Percentiles rank a stretch among this genome's conserved stretches.
Conservation (phyloP, 768 basidiomycete species). For the Auricularia heimuer region DNA sequence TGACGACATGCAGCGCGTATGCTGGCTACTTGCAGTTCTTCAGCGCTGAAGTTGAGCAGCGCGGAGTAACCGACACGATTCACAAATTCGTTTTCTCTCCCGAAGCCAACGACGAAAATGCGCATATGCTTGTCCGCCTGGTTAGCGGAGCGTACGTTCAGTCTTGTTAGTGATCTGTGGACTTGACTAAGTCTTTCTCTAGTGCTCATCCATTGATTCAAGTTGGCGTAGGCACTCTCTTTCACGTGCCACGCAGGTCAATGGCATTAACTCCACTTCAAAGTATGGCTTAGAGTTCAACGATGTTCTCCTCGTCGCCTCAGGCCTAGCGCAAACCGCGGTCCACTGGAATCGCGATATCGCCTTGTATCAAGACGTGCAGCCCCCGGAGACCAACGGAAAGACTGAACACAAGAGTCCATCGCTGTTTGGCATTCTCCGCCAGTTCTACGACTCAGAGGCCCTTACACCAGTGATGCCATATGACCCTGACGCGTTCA, state of each 20-base stretch:
- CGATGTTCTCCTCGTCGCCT: constrained; percentile 34
- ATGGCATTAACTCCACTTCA: not conserved
- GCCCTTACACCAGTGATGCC: constrained; percentile 40
- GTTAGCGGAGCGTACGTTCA: constrained; percentile 27
- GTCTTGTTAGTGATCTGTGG: not conserved
- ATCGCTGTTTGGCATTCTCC: constrained; percentile 41
- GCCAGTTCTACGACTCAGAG: constrained; percentile 40
- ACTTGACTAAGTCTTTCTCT: not conserved
- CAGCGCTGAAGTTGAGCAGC: constrained; percentile 25
- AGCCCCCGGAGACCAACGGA: not conserved
- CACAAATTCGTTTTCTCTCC: constrained; percentile 41
- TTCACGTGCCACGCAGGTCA: not conserved
- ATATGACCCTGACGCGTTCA: constrained; percentile 37
- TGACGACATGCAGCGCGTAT: constrained; percentile 27
- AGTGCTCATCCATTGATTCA: constrained; percentile 51
- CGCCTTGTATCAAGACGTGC: not conserved
- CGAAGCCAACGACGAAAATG: constrained; percentile 22
- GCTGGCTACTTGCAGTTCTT: constrained; percentile 25
- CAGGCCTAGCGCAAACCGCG: constrained; percentile 38
- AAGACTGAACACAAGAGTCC: constrained; percentile 17
- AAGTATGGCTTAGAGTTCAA: constrained; percentile 48
- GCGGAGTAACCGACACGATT: constrained; percentile 30
- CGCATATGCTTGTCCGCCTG: constrained; percentile 26
- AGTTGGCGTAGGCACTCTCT: constrained; percentile 35
- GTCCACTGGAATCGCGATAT: constrained; percentile 21